These are phyloP conservation scores for Avicennia marina DNA, from an alignment of 257 asterid genomes.

Conservation along the genomic window DNA sequence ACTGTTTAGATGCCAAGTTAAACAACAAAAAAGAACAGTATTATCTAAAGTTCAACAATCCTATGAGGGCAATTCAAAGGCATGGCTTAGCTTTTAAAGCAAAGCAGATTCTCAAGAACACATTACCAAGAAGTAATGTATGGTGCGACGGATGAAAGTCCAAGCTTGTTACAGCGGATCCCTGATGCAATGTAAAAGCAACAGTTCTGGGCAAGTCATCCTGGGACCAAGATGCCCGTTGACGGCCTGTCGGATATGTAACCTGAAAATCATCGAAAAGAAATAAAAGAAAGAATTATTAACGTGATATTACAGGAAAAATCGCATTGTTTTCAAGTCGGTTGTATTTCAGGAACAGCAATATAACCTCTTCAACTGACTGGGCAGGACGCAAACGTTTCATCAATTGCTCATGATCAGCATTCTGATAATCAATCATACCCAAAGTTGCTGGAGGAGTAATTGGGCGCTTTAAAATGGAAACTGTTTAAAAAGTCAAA, in stretches of 20 bases:
- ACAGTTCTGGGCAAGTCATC: constrained; percentile 94
- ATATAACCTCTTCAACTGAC: constrained; percentile 86
- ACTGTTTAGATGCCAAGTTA: constrained; percentile 42
- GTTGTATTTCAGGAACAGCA: constrained; percentile 21
- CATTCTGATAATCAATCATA: constrained; percentile 78
- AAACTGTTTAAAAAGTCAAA: constrained; percentile 43
- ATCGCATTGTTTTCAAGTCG: too few species aligned
- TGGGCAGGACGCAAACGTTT: constrained; percentile 92
- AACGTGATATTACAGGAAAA: too few species aligned
- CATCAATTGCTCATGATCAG: constrained; percentile 94
- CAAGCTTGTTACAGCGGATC: constrained; percentile 78
- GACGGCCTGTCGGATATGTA: constrained; percentile 85
- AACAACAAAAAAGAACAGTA: not conserved
- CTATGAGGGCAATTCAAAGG: not conserved
- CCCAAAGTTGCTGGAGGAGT: constrained; percentile 95
- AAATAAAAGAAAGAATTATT: not conserved
- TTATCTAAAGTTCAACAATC: not conserved
- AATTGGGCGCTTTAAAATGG: constrained; percentile 84
- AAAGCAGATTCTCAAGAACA: constrained; percentile 9
- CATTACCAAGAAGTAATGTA: constrained; percentile 76
- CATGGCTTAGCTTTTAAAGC: not conserved
- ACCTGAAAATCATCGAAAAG: constrained; percentile 47
- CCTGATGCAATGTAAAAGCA: constrained; percentile 87
- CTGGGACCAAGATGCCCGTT: constrained; percentile 71
- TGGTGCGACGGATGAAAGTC: constrained; percentile 93